These are phyloP conservation scores for Schizosaccharomyces japonicus DNA, from an alignment of 805 yeast genomes.

Conservation along the genomic window DNA sequence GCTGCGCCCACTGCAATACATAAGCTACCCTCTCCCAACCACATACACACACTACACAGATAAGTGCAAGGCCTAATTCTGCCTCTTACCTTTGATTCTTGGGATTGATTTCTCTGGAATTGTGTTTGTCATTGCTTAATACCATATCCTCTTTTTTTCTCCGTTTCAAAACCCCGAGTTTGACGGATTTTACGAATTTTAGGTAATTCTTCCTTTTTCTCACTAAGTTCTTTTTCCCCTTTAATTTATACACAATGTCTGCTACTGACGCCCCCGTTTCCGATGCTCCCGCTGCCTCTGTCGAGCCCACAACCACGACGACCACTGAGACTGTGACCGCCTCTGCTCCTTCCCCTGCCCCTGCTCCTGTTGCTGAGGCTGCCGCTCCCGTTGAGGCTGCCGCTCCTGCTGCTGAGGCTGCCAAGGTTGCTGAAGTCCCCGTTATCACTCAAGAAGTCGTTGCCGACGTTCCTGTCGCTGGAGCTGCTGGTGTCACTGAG, in stretches of 20 bases:
- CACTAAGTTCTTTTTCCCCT: background rate
- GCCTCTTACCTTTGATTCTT: too few relatives aligned
- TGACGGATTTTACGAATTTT: background rate
- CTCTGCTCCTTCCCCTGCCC: background rate
- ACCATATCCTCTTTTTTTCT: too few relatives aligned
- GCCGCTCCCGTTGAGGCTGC: background rate
- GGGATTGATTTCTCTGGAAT: too few relatives aligned
- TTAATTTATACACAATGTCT: background rate
- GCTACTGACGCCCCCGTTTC: background rate
- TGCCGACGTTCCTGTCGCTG: too few relatives aligned
- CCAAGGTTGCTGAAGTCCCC: background rate
- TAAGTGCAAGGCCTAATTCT: too few relatives aligned
- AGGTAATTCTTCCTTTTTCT: background rate
- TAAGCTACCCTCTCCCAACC: too few relatives aligned
- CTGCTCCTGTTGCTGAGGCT: background rate
- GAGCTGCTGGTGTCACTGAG: too few relatives aligned
- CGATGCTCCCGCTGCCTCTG: background rate
- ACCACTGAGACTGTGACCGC: background rate
- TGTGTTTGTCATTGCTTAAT: too few relatives aligned
- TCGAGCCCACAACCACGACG: conserved; percentile 2
- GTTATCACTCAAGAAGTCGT: too few relatives aligned
- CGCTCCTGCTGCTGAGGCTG: background rate
- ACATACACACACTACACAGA: too few relatives aligned
- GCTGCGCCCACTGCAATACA: too few relatives aligned
- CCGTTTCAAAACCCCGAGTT: too few relatives aligned